Evolutionary conservation across 768 basidiomycete species (phyloP), one percentile per base, ranked within the genome.

Genomic region (Boletales sp.): DNA sequence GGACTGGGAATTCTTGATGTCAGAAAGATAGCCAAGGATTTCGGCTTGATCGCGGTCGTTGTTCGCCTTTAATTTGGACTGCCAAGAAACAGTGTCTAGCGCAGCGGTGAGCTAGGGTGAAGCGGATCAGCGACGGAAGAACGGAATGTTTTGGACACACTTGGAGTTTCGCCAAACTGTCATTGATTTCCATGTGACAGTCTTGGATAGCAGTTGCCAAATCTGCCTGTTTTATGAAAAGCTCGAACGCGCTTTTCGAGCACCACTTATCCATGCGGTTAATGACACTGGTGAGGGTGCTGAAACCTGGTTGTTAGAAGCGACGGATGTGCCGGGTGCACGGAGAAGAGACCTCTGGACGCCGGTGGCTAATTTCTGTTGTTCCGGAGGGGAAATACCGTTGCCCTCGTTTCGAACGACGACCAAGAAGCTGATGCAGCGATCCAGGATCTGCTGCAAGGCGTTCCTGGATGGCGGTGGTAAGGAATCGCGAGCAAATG

Each of bases 41-140:
- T 80, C 74, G 4, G 60, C 56, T 46, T 75, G 74, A 56, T 82
- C 81, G 12, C 60, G 66, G 49, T 70, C 63, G 8, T 58, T 56
- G 37, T 72, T 75, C 13, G 57, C 57, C 37, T 62, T 58, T 53
- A 79, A 73, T 30, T 75, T 71, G 8, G 61, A 54, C 54, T 80
- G 78, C 81, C 81, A 83, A 8, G 63, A 60, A 39, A 71, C 74
- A 15, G 76, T 70, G 37, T 75, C 77, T 6, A 75, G 56, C 21
- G 74, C 72, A 18, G 79, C 75, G 14, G 64, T 63, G 41, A 83
- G 54, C 81, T 80, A 48, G 14, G 8, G 15, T 1, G 34, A 38
- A 28, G 25, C 11, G 13, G 30, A 45, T 60, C 30, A 58, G 57
- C 48, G 18, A 46, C 37, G 38, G 43, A 31, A 46, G 28, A 35